phyloP scores from a whole-genome alignment of 345 rosid genomes.

The Noccaea caerulescens region DNA sequence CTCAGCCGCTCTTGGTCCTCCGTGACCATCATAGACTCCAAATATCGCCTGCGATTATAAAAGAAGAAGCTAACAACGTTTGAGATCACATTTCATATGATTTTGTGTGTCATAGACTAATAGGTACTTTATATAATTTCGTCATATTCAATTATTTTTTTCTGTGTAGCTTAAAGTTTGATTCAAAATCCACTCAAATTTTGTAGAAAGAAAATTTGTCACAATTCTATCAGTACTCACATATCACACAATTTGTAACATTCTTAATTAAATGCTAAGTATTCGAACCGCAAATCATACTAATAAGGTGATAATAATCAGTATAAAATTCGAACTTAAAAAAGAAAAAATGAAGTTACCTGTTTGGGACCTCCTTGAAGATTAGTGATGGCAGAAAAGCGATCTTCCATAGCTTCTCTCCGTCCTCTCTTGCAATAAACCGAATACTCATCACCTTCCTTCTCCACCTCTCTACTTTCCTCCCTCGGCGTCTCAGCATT shows the following conservation, averaged over 20 bases:
- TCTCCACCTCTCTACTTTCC: slow-evolving; percentile 49
- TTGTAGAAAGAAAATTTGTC: too few relatives aligned
- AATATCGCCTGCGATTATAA: slow-evolving; percentile 60
- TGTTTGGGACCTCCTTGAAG: slow-evolving; percentile 63
- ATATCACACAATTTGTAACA: too few relatives aligned
- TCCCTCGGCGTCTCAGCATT: slow-evolving; percentile 41
- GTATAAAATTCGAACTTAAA: not conserved
- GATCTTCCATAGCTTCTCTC: slow-evolving; percentile 89
- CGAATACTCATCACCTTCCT: slow-evolving; percentile 61
- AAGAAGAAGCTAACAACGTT: not conserved
- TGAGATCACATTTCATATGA: slow-evolving; percentile 7
- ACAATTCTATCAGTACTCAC: too few relatives aligned
- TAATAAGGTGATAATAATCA: not conserved
- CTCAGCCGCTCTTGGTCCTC: slow-evolving; percentile 80
- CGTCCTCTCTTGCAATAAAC: slow-evolving; percentile 83
- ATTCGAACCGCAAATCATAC: not conserved
- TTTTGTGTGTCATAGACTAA: too few relatives aligned
- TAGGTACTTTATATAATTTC: too few relatives aligned
- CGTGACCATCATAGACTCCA: slow-evolving; percentile 90
- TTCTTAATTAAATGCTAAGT: too few relatives aligned
- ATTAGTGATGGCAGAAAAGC: slow-evolving; percentile 61
- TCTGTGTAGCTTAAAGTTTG: not conserved
- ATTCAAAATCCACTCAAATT: not conserved
- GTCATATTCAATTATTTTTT: not conserved
- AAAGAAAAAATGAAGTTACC: slow-evolving; percentile 47